Percentiles rank a stretch among this genome's conserved stretches.
phyloP scores from a whole-genome alignment of 208 protist genomes.

The Tritrichomonas musculus region DNA sequence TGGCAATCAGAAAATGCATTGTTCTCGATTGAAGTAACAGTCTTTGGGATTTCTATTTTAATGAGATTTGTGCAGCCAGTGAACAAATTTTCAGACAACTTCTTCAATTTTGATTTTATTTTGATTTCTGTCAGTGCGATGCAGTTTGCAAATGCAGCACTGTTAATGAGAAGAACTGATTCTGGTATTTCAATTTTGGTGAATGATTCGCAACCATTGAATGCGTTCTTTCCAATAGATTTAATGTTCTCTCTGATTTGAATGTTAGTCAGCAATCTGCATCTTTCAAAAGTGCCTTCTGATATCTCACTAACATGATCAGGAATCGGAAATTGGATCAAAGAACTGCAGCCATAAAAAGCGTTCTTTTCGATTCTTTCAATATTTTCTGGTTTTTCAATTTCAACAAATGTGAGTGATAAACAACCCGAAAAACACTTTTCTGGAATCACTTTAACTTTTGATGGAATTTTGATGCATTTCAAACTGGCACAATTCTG shows the following conservation, averaged over 20 bases:
- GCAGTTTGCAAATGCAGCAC: background rate
- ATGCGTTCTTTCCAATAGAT: background rate
- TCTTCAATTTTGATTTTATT: background rate
- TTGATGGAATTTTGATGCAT: background rate
- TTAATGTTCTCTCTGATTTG: background rate
- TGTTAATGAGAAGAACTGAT: background rate
- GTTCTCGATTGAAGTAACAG: background rate
- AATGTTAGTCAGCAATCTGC: too few relatives aligned
- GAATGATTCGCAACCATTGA: background rate
- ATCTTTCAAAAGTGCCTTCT: too few relatives aligned
- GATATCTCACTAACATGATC: background rate
- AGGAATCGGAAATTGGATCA: background rate
- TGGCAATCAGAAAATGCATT: background rate
- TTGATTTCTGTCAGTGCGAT: background rate
- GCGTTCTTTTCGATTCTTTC: background rate
- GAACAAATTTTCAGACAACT: background rate
- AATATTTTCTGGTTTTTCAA: background rate
- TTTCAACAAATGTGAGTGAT: background rate
- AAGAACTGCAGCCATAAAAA: too few relatives aligned
- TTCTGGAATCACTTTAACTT: background rate
- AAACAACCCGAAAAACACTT: background rate
- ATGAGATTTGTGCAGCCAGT: background rate
- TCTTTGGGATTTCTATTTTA: background rate
- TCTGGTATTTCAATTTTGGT: background rate
- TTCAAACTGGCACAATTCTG: background rate